These are phyloP conservation scores for Sordaria brevicollis DNA, from an alignment of 495 filamentous ascomycete genomes.

Conservation along the genomic window DNA sequence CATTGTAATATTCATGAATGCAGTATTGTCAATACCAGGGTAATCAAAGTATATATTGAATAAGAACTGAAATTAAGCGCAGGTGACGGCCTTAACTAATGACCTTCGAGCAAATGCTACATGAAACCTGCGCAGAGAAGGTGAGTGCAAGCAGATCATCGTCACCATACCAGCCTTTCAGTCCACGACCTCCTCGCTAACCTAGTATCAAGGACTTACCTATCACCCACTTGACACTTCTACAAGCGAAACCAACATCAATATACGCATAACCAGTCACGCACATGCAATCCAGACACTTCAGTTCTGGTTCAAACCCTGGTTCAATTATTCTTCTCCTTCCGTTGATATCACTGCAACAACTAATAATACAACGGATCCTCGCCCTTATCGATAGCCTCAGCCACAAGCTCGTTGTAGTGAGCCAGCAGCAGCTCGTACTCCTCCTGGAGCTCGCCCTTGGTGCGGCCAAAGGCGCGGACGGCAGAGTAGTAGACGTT, in stretches of 20 bases:
- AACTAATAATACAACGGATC: not conserved
- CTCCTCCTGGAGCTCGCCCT: conserved; percentile 18
- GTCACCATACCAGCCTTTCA: not conserved
- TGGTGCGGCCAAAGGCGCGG: conserved; percentile 21
- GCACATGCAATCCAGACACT: not conserved
- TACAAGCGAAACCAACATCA: not conserved
- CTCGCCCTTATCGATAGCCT: conserved; percentile 18
- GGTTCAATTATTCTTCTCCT: not conserved
- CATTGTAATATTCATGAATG: too few species aligned
- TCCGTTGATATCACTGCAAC: not conserved
- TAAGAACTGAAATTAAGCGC: too few species aligned
- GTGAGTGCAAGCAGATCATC: too few species aligned
- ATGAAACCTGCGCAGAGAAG: too few species aligned
- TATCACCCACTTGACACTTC: not conserved
- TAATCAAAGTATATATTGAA: too few species aligned
- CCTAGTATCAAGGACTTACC: not conserved
- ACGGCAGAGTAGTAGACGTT: conserved; percentile 38
- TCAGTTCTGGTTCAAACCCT: not conserved
- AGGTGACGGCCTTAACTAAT: too few species aligned
- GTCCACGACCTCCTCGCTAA: not conserved
- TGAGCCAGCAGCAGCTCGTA: conserved; percentile 24
- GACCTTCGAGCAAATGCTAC: too few species aligned
- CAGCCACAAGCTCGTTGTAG: conserved; percentile 19
- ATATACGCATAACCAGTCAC: not conserved
- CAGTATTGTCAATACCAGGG: too few species aligned